Conservation (phyloP, 495 filamentous ascomycete species). For the Penicillium subrubescens region DNA sequence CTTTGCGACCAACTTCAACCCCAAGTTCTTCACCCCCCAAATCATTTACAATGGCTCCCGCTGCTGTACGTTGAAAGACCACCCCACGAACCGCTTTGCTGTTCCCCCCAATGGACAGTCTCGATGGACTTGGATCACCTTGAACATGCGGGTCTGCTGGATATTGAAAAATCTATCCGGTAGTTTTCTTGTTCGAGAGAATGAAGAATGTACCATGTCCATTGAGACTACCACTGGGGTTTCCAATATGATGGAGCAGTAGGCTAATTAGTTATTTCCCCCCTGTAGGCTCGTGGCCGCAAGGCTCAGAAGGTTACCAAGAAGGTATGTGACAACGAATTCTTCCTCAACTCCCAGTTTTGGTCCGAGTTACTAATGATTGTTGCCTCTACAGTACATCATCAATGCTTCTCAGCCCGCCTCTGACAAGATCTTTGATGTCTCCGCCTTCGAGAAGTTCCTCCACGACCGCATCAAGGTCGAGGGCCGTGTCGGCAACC, state of each 20-base stretch:
- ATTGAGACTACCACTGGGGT: conserved; percentile 27
- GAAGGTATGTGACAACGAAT: conserved; percentile 52
- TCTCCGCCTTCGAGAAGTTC: conserved; percentile 98
- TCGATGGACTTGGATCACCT: conserved; percentile 12
- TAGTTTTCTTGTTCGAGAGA: not conserved
- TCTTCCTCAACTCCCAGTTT: not conserved
- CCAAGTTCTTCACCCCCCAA: conserved; percentile 28
- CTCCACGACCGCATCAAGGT: conserved; percentile 99
- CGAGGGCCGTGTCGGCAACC: conserved; percentile 95
- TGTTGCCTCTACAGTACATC: conserved; percentile 67
- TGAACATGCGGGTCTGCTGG: conserved; percentile 6
- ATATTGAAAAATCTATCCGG: conserved; percentile 33
- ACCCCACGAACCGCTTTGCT: conserved; percentile 79
- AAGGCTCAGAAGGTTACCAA: conserved; percentile 70
- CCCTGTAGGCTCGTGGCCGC: conserved; percentile 51
- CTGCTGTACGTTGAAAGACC: conserved; percentile 69
- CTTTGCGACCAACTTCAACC: conserved; percentile 54
- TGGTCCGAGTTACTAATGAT: conserved; percentile 10
- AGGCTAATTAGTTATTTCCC: conserved; percentile 68
- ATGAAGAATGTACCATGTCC: conserved; percentile 8
- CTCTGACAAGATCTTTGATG: conserved; percentile 98
- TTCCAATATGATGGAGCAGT: conserved; percentile 74
- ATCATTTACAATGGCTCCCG: conserved; percentile 54
- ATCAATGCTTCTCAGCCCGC: conserved; percentile 98
- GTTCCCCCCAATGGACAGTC: conserved; percentile 50